Evolutionary conservation across 78 protist species (phyloP), one percentile per base, ranked within the genome.

Genomic region (Dictyostelium brefeldianum): DNA sequence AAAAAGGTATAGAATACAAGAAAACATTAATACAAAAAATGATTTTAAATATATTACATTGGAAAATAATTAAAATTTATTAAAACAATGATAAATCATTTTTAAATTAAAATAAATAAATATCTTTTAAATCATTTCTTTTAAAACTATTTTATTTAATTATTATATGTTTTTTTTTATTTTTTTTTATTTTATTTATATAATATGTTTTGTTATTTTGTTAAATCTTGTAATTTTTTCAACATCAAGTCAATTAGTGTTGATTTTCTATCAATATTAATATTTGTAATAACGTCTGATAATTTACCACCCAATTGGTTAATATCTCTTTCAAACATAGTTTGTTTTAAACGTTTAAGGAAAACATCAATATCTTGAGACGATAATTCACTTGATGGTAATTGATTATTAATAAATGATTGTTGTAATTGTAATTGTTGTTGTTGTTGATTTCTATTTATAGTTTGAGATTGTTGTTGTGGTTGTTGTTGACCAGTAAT

Each of bases 181-280:
- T n/a, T n/a, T n/a, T n/a, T 36, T 36, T 36, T 36, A 36, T 36
- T 36, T 36, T 36, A n/a, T 36, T 36, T 36, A 36, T 36, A 36
- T 36, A 36, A 3, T 36, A 2, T 1, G 43, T 36, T 50, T 69
- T 54, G 3, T 74, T 74, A 75, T 75, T 78, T 78, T 54, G 51
- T 51, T 78, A 78, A 78, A 17, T 78, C 83, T 78, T 78, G 65
- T 78, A 78, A 54, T 78, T 78, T 78, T 36, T 78, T 78, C 29
- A 78, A 31, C 11, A 54, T 10, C 11, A 78, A 78, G 20, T 78
- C 73, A 2, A 78, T 54, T 5, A 78, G 50, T 8, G 83, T 54
- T 54, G 83, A 78, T 51, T 78, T 78, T 54, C 56, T 56, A 25
- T 48, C 54, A 11, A 41, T 20, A 54, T 36, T 27, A 36, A 36